A percentile compares a stretch with the other conserved stretches of the same genome.
phyloP scores from a whole-genome alignment of 768 basidiomycete genomes.

The Brasilioporus rufonigricans region DNA sequence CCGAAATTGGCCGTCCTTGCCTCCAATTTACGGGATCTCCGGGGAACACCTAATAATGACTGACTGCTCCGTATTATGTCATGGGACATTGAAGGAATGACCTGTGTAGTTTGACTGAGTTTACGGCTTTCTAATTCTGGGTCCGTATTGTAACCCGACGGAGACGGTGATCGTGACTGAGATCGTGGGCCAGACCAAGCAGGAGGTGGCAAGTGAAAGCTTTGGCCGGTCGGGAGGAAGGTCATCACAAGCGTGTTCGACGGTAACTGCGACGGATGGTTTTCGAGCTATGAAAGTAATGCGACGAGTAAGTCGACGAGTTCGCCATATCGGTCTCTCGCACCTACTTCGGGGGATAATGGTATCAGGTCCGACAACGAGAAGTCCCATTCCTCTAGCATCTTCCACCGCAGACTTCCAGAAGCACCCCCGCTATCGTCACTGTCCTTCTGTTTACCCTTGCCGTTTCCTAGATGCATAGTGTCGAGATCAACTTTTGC shows the following conservation, averaged over 20 bases:
- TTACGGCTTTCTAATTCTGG: slow-evolving; percentile 57
- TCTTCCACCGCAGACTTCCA: slow-evolving; percentile 51
- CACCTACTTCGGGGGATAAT: slow-evolving; percentile 60
- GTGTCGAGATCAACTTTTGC: slow-evolving; percentile 37
- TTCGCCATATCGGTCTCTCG: slow-evolving; percentile 3
- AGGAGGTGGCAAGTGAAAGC: slow-evolving; percentile 54
- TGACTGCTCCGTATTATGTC: slow-evolving; percentile 18
- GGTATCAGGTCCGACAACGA: slow-evolving; percentile 55
- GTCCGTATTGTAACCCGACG: slow-evolving; percentile 69
- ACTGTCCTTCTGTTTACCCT: slow-evolving; percentile 47
- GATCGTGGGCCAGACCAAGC: slow-evolving; percentile 26
- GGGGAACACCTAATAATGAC: slow-evolving; percentile 12
- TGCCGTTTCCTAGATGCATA: slow-evolving; percentile 23
- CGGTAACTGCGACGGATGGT: slow-evolving; percentile 49
- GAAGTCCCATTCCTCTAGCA: slow-evolving; percentile 68
- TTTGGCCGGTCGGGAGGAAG: slow-evolving; percentile 57
- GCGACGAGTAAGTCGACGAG: slow-evolving; percentile 9
- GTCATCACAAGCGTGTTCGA: slow-evolving; percentile 73
- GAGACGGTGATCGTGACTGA: slow-evolving; percentile 49
- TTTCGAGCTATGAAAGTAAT: slow-evolving; percentile 28
- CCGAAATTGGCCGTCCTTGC: slow-evolving; percentile 59
- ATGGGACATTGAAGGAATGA: slow-evolving; percentile 15
- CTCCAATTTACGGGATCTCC: slow-evolving; percentile 25
- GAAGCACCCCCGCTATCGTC: slow-evolving; percentile 7
- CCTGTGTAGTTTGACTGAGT: slow-evolving; percentile 33